phyloP scores from a whole-genome alignment of 2,329 filamentous ascomycete species.

The Rutstroemia sydowiana region DNA sequence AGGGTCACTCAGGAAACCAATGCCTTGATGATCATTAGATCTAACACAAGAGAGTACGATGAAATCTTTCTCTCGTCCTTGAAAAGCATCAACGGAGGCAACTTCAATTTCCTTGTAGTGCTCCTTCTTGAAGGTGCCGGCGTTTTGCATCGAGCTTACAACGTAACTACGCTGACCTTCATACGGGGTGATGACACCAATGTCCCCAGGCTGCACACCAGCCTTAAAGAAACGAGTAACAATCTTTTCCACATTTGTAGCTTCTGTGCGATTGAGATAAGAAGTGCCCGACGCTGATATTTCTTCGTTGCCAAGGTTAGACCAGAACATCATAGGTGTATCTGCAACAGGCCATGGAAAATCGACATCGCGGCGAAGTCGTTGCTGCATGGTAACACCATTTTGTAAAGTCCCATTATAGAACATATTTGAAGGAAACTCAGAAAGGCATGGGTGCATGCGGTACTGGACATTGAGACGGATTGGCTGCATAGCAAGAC shows the following conservation, averaged over 20 bases:
- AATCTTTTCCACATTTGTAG: slow-evolving; percentile 96
- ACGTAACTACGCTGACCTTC: slow-evolving; percentile 98
- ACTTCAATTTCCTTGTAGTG: slow-evolving; percentile 98
- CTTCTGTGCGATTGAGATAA: slow-evolving; percentile 95
- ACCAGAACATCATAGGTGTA: slow-evolving; percentile 99
- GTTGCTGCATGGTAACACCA: slow-evolving; percentile 82
- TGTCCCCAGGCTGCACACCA: slow-evolving; percentile 85
- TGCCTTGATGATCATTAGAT: slow-evolving; percentile 97
- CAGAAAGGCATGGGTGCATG: slow-evolving; percentile 96
- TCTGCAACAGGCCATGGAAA: slow-evolving; percentile 96
- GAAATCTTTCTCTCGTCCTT: slow-evolving; percentile 97
- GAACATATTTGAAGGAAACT: slow-evolving; percentile 99
- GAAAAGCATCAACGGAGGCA: slow-evolving; percentile 96
- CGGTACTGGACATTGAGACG: slow-evolving; percentile 95
- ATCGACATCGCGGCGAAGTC: slow-evolving; percentile 86
- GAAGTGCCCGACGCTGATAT: slow-evolving; percentile 97
- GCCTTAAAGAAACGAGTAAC: slow-evolving; percentile 98
- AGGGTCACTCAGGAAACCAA: slow-evolving; percentile 96
- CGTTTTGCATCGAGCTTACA: slow-evolving; percentile 98
- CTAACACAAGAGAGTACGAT: slow-evolving; percentile 97
- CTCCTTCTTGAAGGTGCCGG: slow-evolving; percentile 96
- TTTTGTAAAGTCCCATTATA: slow-evolving; percentile 97
- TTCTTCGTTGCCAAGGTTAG: slow-evolving; percentile 93
- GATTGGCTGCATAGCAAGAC: slow-evolving; percentile 83
- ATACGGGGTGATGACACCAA: slow-evolving; percentile 97